Conservation (phyloP, 140 eudicot genomes). For the Senecio squalidus region DNA sequence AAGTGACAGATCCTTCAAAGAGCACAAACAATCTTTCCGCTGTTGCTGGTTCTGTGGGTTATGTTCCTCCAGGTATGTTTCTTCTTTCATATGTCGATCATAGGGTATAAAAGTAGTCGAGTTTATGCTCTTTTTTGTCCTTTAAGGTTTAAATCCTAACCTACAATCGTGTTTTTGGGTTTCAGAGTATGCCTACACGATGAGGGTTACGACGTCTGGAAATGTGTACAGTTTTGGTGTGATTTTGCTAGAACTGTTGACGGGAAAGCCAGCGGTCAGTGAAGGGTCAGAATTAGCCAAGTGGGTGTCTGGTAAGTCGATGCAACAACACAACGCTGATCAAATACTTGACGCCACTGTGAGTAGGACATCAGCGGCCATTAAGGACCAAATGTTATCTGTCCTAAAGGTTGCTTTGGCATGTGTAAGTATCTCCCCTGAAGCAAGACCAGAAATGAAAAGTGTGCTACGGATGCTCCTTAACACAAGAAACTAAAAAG, state of each 20-base stretch:
- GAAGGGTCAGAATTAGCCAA: constrained; percentile 82
- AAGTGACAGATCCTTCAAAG: constrained; percentile 81
- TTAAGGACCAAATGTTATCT: constrained; percentile 64
- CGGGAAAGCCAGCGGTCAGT: constrained; percentile 74
- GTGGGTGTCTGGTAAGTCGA: constrained; percentile 57
- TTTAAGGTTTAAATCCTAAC: background rate
- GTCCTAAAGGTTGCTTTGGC: constrained; percentile 64
- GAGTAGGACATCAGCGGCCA: constrained; percentile 42
- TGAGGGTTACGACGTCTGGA: constrained; percentile 81
- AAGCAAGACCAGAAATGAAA: too few species aligned
- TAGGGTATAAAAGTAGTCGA: background rate
- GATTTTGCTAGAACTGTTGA: constrained; percentile 62
- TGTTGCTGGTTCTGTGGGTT: constrained; percentile 74
- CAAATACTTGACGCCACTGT: constrained; percentile 58
- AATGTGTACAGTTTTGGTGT: constrained; percentile 91
- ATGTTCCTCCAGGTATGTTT: constrained; percentile 74
- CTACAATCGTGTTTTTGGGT: constrained; percentile 9
- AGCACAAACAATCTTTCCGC: constrained; percentile 66
- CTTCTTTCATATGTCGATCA: background rate
- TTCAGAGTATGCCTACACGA: constrained; percentile 86
- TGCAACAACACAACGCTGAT: constrained; percentile 38
- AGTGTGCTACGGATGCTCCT: constrained; percentile 74
- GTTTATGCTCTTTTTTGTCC: background rate
- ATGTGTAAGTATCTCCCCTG: too few species aligned
- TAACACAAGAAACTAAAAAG: too few species aligned